A percentile compares a stretch with the other conserved stretches of the same genome.
Evolutionary conservation across 192 early-diverging fungal species (phyloP).

Genomic region (Gorgonomyces haynaldii): DNA sequence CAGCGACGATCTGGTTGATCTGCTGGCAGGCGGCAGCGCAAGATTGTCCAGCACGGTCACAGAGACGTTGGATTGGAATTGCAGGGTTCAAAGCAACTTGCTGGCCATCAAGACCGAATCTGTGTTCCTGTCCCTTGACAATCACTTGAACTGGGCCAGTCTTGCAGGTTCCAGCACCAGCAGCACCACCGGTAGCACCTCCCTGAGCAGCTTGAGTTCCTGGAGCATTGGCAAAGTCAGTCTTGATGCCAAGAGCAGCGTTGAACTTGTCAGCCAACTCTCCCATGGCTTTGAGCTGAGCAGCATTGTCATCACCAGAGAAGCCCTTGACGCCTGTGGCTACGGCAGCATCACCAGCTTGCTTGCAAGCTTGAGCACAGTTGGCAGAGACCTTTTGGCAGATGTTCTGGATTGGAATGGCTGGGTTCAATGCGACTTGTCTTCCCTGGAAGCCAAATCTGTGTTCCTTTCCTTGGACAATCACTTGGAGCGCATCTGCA

Average conservation of each 20-base stretch:
- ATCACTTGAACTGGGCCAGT: constrained; percentile 5
- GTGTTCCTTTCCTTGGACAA: constrained; percentile 12
- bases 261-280: constrained; percentile 14
- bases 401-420: constrained; percentile 14
- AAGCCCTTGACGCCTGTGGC: constrained; percentile 10
- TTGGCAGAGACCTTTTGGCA: constrained; percentile 9
- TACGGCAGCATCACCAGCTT: constrained; percentile 3
- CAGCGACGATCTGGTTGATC: background rate
- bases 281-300: constrained; percentile 5
- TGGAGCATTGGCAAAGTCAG: too few species aligned
- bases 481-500: constrained; percentile 4
- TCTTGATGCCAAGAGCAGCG: too few species aligned
- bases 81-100: constrained; percentile 22
- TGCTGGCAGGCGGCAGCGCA: constrained; percentile 5
- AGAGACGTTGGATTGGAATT: constrained; percentile 13
- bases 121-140: constrained; percentile 10
- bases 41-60: background rate
- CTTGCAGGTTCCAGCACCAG: constrained; percentile 5
- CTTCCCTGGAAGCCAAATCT: constrained; percentile 16
- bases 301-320: constrained; percentile 10
- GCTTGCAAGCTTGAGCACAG: constrained; percentile 2
- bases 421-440: constrained; percentile 21
- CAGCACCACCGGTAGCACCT: too few species aligned
- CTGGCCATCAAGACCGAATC: constrained; percentile 18
- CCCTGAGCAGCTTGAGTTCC: too few species aligned